A percentile compares a stretch with the other conserved stretches of the same genome.
Evolutionary conservation across 179 eudicot genomes (phyloP).

Genomic region (Beta lomatogona): DNA sequence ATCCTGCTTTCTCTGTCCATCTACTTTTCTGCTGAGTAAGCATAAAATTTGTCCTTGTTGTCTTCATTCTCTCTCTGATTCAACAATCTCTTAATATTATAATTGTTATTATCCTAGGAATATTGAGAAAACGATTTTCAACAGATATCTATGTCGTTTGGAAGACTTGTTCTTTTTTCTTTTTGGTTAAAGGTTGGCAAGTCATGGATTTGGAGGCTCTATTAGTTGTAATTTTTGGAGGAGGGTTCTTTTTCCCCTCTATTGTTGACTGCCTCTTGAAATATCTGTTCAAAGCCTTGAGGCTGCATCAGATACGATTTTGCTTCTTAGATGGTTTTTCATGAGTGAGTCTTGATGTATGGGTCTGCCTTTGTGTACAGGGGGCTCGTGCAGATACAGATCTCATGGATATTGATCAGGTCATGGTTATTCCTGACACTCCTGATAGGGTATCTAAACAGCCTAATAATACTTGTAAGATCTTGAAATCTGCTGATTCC

Average conservation of each 20-base stretch:
- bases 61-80: neutral
- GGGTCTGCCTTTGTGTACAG: slow-evolving; percentile 19
- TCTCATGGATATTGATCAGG: slow-evolving; percentile 50
- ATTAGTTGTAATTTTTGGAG: neutral
- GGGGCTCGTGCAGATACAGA: slow-evolving; percentile 48
- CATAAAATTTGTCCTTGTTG: neutral
- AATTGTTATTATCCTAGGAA: neutral
- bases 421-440: slow-evolving; percentile 71
- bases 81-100: neutral
- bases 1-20: neutral
- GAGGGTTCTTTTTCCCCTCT: neutral
- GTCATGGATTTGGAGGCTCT: neutral
- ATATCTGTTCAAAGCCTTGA: neutral
- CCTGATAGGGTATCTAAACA: slow-evolving; percentile 55
- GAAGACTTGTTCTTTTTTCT: neutral
- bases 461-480: slow-evolving; percentile 17
- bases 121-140: neutral
- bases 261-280: neutral
- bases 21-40: neutral
- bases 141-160: neutral
- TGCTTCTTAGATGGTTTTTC: neutral
- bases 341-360: slow-evolving; percentile 10
- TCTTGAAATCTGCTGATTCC: slow-evolving; percentile 25
- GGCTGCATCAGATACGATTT: neutral
- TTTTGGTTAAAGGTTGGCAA: neutral